These are phyloP conservation scores for Geranium incanum DNA, from an alignment of 441 rosid species.

Conservation along the genomic window DNA sequence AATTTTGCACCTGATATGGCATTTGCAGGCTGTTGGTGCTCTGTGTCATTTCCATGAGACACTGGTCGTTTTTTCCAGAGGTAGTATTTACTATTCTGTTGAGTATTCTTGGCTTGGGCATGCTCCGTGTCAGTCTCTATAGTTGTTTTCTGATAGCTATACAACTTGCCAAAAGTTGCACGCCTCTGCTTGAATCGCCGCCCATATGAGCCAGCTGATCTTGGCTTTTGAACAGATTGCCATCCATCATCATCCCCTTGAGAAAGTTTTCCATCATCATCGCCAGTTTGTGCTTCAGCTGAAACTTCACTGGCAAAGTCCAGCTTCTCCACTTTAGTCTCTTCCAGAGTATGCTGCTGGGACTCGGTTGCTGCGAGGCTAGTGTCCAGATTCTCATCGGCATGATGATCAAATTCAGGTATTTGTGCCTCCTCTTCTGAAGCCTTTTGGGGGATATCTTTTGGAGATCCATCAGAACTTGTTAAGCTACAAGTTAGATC, in stretches of 20 bases:
- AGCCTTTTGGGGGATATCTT: conserved; percentile 41
- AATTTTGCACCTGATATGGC: conserved; percentile 59
- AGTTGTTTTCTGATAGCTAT: conserved; percentile 64
- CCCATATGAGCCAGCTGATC: conserved; percentile 66
- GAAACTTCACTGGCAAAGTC: conserved; percentile 29
- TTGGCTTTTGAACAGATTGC: conserved; percentile 94
- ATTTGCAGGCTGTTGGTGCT: conserved; percentile 38
- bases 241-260: conserved; percentile 94
- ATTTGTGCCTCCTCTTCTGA: conserved; percentile 45
- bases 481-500: conserved; percentile 29
- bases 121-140: conserved; percentile 46
- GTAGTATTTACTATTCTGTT: conserved; percentile 60
- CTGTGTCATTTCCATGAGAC: conserved; percentile 59
- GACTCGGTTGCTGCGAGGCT: conserved; percentile 25
- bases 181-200: conserved; percentile 80
- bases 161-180: conserved; percentile 65
- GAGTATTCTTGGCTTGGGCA: conserved; percentile 40
- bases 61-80: conserved; percentile 59
- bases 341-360: conserved; percentile 37
- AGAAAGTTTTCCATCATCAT: conserved; percentile 17
- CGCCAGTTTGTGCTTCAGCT: conserved; percentile 29
- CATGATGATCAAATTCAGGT: conserved; percentile 30
- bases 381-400: conserved; percentile 34
- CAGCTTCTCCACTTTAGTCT: conserved; percentile 28
- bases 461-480: conserved; percentile 31